Conservation (phyloP, 768 basidiomycete genomes). For the Hydnum rufescens region DNA sequence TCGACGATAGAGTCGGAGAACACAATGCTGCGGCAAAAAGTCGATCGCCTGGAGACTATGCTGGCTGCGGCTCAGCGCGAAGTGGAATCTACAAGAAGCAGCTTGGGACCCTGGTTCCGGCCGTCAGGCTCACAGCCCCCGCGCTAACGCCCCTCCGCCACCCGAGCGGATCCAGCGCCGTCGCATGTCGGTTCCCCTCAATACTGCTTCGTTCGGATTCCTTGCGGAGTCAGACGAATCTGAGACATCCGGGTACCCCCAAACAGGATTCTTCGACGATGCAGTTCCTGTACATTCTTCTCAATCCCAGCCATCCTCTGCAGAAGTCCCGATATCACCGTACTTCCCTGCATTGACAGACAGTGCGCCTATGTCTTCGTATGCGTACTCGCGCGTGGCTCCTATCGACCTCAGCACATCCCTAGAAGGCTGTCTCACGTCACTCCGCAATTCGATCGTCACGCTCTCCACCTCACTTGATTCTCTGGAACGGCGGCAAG, state of each 20-base stretch:
- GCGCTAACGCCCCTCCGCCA: constrained; percentile 1
- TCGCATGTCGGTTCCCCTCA: constrained; percentile 9
- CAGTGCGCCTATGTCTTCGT: background rate
- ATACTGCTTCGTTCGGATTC: constrained; percentile 1
- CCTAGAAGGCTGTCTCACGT: constrained; percentile 38
- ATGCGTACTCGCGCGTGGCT: constrained; percentile 22
- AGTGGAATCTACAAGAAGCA: constrained; percentile 31
- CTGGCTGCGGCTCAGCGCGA: constrained; percentile 35
- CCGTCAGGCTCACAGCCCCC: constrained; percentile 15
- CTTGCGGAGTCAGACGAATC: background rate
- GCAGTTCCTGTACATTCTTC: background rate
- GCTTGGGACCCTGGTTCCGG: constrained; percentile 46
- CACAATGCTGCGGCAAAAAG: constrained; percentile 31
- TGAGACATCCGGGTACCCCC: background rate
- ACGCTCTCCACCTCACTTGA: constrained; percentile 40
- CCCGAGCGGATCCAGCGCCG: constrained; percentile 4
- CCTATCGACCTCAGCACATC: constrained; percentile 43
- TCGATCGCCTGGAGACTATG: constrained; percentile 38
- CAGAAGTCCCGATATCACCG: background rate
- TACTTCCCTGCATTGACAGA: background rate
- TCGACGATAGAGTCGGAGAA: constrained; percentile 33
- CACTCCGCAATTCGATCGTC: constrained; percentile 39
- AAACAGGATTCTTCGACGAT: too few relatives aligned
- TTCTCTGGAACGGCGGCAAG: constrained; percentile 38
- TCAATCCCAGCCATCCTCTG: background rate